phyloP scores from a whole-genome alignment of 1,139 yeast species.

The Pichia sp. region DNA sequence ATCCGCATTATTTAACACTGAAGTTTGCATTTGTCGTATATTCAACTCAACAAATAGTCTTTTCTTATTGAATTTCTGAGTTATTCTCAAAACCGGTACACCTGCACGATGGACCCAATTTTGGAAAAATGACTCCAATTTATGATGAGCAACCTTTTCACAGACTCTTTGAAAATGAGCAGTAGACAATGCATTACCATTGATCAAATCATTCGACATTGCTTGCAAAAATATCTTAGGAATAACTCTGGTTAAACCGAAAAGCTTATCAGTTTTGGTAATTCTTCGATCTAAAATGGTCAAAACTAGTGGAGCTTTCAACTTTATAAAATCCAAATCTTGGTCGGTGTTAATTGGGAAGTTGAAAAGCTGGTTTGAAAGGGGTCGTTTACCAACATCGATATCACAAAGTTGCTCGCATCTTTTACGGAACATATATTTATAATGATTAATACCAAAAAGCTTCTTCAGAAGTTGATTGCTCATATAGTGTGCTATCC shows the following conservation, averaged over 20 bases:
- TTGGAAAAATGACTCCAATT: constrained; percentile 73
- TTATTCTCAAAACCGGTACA: constrained; percentile 78
- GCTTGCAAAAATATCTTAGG: constrained; percentile 91
- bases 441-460: constrained; percentile 79
- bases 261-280: constrained; percentile 93
- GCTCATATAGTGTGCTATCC: constrained; percentile 81
- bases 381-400: constrained; percentile 78
- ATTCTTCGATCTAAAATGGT: constrained; percentile 82
- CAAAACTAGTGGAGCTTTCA: constrained; percentile 82
- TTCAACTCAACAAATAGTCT: constrained; percentile 93
- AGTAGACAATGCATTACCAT: constrained; percentile 70
- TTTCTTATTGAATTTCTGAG: constrained; percentile 89
- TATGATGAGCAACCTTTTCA: constrained; percentile 86
- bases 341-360: constrained; percentile 55
- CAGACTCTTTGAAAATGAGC: constrained; percentile 85
- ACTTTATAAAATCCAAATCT: constrained; percentile 50
- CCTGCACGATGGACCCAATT: constrained; percentile 95
- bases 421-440: constrained; percentile 58
- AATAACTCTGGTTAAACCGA: constrained; percentile 84
- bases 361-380: constrained; percentile 58
- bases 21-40: constrained; percentile 79
- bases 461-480: constrained; percentile 58
- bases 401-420: constrained; percentile 61
- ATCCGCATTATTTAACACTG: constrained; percentile 33
- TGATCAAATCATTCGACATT: constrained; percentile 85